phyloP scores from a whole-genome alignment of 2,329 filamentous ascomycete species.

The Pseudocercospora cruenta region DNA sequence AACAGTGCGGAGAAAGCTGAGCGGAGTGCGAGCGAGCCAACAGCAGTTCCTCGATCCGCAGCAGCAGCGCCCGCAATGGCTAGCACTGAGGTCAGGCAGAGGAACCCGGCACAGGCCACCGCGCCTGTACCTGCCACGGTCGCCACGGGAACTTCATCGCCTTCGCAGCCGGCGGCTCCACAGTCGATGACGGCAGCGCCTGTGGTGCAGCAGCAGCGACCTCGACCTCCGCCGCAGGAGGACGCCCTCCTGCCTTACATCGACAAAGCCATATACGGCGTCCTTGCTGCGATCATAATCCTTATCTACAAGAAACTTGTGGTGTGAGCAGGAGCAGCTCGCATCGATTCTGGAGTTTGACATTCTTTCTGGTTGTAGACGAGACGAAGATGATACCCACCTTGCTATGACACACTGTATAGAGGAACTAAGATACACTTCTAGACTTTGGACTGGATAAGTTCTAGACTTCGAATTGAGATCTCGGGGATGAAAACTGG shows the following conservation, averaged over 20 bases:
- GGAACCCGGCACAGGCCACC: not conserved
- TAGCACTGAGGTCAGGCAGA: not conserved
- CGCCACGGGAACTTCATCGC: not conserved
- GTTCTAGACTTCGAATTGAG: not conserved
- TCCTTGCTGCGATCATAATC: slow-evolving; percentile 70
- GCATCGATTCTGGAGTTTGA: not conserved
- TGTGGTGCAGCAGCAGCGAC: slow-evolving; percentile 21
- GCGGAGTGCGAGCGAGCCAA: slow-evolving; percentile 11
- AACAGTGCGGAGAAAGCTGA: slow-evolving; percentile 25
- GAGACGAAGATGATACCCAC: slow-evolving; percentile 1
- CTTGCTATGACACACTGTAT: not conserved
- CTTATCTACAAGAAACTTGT: slow-evolving; percentile 57
- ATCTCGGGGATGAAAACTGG: not conserved
- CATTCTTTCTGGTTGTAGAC: not conserved
- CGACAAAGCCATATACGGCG: slow-evolving; percentile 75
- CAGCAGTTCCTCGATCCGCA: slow-evolving; percentile 20
- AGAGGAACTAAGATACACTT: not conserved
- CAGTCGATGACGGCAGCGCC: slow-evolving; percentile 14
- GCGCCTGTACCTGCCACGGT: slow-evolving; percentile 5
- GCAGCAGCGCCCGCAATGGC: slow-evolving; percentile 11
- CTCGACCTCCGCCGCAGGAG: slow-evolving; percentile 32
- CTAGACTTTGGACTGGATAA: no score
- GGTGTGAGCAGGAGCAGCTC: slow-evolving; percentile 4
- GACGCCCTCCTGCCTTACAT: slow-evolving; percentile 72
- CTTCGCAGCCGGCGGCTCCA: slow-evolving; percentile 16